Evolutionary conservation across 306 rosid species (phyloP).

Genomic region (Castanea mollissima): DNA sequence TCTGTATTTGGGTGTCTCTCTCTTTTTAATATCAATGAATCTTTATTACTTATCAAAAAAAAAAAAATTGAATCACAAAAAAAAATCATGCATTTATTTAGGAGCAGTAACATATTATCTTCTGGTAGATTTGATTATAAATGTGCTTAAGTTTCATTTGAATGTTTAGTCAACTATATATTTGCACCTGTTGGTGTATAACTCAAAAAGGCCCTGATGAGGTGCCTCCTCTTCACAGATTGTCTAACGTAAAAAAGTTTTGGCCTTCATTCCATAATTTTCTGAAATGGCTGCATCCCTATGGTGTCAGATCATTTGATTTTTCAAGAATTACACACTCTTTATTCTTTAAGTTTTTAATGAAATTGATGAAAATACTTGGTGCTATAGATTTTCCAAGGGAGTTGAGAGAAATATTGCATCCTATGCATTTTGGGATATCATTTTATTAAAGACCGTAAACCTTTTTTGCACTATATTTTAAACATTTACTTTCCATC

Average conservation of each 20-base stretch:
- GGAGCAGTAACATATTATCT: not conserved
- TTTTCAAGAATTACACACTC: not conserved
- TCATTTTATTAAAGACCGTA: not conserved
- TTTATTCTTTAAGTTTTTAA: not conserved
- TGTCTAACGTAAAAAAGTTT: not conserved
- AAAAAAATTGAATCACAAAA: not conserved
- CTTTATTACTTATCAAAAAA: no score
- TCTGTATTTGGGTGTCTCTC: no score
- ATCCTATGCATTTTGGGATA: not conserved
- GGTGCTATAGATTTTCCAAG: not conserved
- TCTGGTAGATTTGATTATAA: not conserved
- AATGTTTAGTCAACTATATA: not conserved
- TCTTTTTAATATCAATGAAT: no score
- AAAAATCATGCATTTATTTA: not conserved
- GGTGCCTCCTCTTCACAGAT: not conserved
- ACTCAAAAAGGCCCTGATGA: not conserved
- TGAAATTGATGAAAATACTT: not conserved
- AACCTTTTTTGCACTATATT: not conserved
- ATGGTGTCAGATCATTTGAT: not conserved
- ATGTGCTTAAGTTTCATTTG: not conserved
- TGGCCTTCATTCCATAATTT: not conserved
- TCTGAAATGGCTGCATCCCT: not conserved
- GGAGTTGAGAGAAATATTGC: not conserved
- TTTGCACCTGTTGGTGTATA: not conserved
- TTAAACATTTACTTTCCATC: not conserved